These are phyloP conservation scores for Pyracantha coccinea DNA, from an alignment of 331 rosid species.

Conservation along the genomic window DNA sequence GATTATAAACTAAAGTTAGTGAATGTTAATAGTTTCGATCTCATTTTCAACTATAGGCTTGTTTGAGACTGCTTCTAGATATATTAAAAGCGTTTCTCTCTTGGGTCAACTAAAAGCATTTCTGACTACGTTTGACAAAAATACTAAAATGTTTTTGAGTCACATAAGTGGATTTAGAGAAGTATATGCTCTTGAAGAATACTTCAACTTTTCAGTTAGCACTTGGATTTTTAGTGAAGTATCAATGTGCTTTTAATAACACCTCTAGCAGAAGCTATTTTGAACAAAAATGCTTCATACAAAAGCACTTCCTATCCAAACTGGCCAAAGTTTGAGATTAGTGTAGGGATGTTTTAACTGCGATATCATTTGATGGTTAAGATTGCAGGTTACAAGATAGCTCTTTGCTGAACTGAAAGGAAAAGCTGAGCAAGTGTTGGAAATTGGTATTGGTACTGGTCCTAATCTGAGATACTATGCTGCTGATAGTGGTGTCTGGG, in stretches of 20 bases:
- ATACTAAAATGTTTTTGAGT: neutral
- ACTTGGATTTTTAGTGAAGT: too few species aligned
- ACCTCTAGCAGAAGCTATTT: neutral
- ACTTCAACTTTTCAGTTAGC: neutral
- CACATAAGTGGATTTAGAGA: neutral
- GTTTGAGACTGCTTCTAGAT: too few species aligned
- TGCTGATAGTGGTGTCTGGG: slow-evolving; percentile 27
- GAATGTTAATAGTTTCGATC: too few species aligned
- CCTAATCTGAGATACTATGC: slow-evolving; percentile 73
- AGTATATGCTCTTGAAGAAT: neutral
- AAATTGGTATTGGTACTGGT: slow-evolving; percentile 87
- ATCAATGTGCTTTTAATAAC: neutral
- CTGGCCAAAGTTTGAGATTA: neutral
- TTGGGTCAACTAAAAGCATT: neutral
- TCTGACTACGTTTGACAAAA: too few species aligned
- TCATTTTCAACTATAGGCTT: too few species aligned
- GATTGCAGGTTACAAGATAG: slow-evolving; percentile 73
- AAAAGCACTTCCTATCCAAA: neutral
- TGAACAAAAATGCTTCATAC: neutral
- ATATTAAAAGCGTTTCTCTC: too few species aligned
- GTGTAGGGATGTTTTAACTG: neutral
- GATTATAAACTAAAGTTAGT: neutral
- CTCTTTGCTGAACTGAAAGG: slow-evolving; percentile 58
- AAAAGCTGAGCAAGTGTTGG: slow-evolving; percentile 61
- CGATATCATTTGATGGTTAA: slow-evolving; percentile 6